Percentiles rank a stretch among this genome's conserved stretches.
Evolutionary conservation across 1,284 basidiomycete genomes (phyloP).

Genomic region (Boletus subluridellus): DNA sequence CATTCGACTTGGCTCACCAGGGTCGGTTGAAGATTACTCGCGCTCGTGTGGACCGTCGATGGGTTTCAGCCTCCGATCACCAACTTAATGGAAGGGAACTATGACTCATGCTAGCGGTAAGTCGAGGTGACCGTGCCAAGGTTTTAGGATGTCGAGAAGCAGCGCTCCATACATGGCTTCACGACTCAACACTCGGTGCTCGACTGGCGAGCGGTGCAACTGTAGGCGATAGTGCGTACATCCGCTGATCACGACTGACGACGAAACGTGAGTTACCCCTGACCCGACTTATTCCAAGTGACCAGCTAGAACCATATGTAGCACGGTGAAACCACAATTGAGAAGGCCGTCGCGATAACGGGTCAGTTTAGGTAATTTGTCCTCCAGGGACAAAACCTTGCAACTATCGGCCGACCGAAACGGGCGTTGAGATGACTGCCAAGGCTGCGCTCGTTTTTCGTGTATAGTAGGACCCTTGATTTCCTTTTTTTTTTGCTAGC

Average conservation of each 20-base stretch:
- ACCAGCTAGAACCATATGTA: neutral
- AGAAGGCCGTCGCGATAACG: neutral
- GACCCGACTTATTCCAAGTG: neutral
- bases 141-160: neutral
- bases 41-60: neutral
- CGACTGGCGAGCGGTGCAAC: neutral
- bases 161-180: neutral
- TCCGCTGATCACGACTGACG: too few species aligned
- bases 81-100: neutral
- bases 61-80: neutral
- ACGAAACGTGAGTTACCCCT: too few species aligned
- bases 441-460: too few species aligned
- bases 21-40: constrained; percentile 1
- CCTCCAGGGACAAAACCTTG: too few species aligned
- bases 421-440: too few species aligned
- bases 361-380: neutral
- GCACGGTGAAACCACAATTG: neutral
- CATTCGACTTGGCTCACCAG: neutral
- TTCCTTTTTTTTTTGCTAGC: too few species aligned
- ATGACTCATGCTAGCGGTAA: neutral
- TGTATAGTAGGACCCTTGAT: too few species aligned
- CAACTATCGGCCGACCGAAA: too few species aligned
- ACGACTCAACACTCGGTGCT: neutral
- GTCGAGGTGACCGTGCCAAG: neutral
- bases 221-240: too few species aligned